A percentile compares a stretch with the other conserved stretches of the same genome.
Evolutionary conservation across 2,329 filamentous ascomycete genomes (phyloP).

Genomic region (Cladosporium sp.): DNA sequence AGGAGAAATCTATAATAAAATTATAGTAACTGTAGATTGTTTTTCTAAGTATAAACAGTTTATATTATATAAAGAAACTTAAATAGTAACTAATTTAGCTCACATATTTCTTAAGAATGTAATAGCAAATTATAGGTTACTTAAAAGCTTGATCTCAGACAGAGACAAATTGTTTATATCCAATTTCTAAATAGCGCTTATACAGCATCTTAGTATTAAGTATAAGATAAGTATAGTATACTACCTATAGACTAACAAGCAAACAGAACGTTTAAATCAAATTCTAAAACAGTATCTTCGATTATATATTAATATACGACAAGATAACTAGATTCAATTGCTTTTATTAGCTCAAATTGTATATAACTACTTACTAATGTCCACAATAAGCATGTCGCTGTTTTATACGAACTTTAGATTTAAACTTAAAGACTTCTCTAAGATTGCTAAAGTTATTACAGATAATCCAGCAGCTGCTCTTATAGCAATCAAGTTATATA

Average conservation of each 20-base stretch:
- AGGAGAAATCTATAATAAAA: neutral
- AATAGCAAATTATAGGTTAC: neutral
- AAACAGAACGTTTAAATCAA: neutral
- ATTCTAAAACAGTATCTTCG: neutral
- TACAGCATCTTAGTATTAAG: neutral
- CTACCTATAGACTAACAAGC: neutral
- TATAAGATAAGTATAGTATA: neutral
- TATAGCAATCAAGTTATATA: constrained; percentile 8
- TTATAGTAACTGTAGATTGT: neutral
- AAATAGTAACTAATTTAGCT: neutral
- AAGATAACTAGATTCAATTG: neutral
- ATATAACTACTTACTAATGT: neutral
- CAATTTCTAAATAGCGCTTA: neutral
- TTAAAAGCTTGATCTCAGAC: neutral
- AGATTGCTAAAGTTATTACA: neutral
- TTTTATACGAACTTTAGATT: neutral
- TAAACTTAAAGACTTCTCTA: neutral
- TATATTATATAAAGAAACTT: neutral
- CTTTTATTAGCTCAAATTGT: neutral
- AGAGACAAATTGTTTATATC: neutral
- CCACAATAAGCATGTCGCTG: neutral
- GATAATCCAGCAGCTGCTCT: neutral
- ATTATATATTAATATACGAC: neutral
- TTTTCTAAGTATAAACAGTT: neutral
- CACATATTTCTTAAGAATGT: neutral